Conservation (phyloP, 805 yeast species). For the Candida tammaniensis region DNA sequence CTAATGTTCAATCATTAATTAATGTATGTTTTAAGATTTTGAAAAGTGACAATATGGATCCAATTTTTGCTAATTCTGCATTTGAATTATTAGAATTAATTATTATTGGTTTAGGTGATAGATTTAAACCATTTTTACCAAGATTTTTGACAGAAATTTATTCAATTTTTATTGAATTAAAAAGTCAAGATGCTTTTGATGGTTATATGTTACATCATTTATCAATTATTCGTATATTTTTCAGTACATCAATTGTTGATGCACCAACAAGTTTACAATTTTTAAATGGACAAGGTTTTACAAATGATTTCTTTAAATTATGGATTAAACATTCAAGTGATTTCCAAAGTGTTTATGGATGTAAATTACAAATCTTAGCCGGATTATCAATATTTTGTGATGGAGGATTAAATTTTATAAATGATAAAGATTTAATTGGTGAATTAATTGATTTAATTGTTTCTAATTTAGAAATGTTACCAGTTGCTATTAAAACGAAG, state of each 20-base stretch:
- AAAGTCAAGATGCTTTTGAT: slow-evolving; percentile 38
- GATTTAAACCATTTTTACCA: slow-evolving; percentile 31
- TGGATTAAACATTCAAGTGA: slow-evolving; percentile 49
- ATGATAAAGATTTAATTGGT: slow-evolving; percentile 30
- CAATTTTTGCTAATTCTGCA: slow-evolving; percentile 37
- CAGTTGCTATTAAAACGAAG: slow-evolving; percentile 47
- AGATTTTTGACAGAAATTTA: slow-evolving; percentile 35
- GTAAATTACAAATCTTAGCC: slow-evolving; percentile 51
- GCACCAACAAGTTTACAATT: slow-evolving; percentile 36
- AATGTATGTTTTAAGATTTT: slow-evolving; percentile 34
- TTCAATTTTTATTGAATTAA: slow-evolving; percentile 31
- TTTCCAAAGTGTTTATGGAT: slow-evolving; percentile 53
- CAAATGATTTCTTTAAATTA: slow-evolving; percentile 39
- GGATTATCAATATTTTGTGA: slow-evolving; percentile 37
- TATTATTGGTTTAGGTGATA: slow-evolving; percentile 27
- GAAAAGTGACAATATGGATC: slow-evolving; percentile 33
- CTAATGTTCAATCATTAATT: slow-evolving; percentile 36
- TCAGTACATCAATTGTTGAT: slow-evolving; percentile 38
- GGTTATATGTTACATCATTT: slow-evolving; percentile 43
- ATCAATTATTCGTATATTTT: slow-evolving; percentile 42
- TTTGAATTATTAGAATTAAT: slow-evolving; percentile 38
- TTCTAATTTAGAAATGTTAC: slow-evolving; percentile 42
- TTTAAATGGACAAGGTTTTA: slow-evolving; percentile 35
- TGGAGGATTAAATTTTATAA: slow-evolving; percentile 25
- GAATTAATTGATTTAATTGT: slow-evolving; percentile 41